Conservation (phyloP, 805 yeast species). For the Candida montana region DNA sequence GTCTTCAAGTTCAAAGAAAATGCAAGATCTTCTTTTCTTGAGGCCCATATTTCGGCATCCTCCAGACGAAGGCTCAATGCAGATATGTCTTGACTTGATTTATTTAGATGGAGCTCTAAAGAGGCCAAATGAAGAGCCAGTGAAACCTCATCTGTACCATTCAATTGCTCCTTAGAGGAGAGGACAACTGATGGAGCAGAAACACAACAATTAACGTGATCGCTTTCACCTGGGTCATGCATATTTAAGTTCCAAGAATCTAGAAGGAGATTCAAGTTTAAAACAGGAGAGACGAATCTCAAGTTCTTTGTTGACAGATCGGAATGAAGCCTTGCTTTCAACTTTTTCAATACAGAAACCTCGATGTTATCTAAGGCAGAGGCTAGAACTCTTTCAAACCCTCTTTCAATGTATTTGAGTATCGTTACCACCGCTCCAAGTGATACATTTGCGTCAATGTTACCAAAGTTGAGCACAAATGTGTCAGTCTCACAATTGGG, state of each 20-base stretch:
- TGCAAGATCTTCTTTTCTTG: slow-evolving; percentile 2
- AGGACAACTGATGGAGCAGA: slow-evolving; percentile 22
- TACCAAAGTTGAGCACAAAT: slow-evolving; percentile 49
- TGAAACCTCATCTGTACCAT: slow-evolving; percentile 12
- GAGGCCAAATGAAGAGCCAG: slow-evolving; percentile 18
- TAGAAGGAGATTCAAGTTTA: slow-evolving; percentile 25
- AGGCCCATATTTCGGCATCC: slow-evolving; percentile 30
- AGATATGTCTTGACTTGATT: not conserved
- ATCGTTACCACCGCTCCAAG: slow-evolving; percentile 39
- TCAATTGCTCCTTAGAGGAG: slow-evolving; percentile 11
- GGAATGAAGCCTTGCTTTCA: slow-evolving; percentile 32
- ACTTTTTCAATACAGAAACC: slow-evolving; percentile 43
- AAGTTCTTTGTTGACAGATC: slow-evolving; percentile 35
- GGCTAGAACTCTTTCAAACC: slow-evolving; percentile 29
- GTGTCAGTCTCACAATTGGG: slow-evolving; percentile 48
- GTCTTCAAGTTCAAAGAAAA: slow-evolving; percentile 27
- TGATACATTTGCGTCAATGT: slow-evolving; percentile 40
- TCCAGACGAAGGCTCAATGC: slow-evolving; percentile 8
- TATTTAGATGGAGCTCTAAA: slow-evolving; percentile 3
- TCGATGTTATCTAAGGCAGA: slow-evolving; percentile 63
- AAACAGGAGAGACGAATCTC: slow-evolving; percentile 43
- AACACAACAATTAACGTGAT: slow-evolving; percentile 9
- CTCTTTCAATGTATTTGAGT: slow-evolving; percentile 30
- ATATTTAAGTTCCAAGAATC: slow-evolving; percentile 5
- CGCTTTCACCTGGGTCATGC: slow-evolving; percentile 14